Base-by-base conservation (phyloP, 148 eudicot genomes). In the Cornus controversa region DNA sequence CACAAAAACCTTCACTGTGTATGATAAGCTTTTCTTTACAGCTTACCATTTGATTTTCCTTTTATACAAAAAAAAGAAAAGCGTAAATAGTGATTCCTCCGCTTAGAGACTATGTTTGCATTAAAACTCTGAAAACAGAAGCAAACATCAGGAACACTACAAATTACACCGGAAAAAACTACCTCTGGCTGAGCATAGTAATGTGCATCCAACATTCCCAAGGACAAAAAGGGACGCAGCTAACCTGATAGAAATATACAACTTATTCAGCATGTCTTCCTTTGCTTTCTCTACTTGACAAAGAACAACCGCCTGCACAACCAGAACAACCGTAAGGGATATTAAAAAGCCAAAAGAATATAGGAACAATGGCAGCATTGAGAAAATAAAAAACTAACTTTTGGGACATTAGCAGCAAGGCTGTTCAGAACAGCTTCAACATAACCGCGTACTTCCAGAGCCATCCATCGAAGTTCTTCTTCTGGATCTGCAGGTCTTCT, bases 241-340 rank as follows among this genome's bases (percentile, higher is more conserved):
- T 79, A 74, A 94, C 96, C 98, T 94, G 81, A 94, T 75, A 64
- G 97, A 89, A 84, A 94, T 94, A 85, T 94, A 94, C 85, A 92
- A 73, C 81, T 90, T 92, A 78, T 91, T 94, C 74, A 94, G 97
- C 98, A 94, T 94, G 82, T 94, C 98, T 86, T 94, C 98, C 73
- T 94, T 94, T 22, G 98, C 97, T 82, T 92, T 94, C 90, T 94
- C 98, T 69, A 94, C 98, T 90, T 94, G 98, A 81, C 98, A 94
- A 79, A 94, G 92, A 80, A 92, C 97, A 79, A 94, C 97, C 25
- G 98, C 98, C 98, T 94, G 87, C 69, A 77, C 66, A 84, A 79
- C 68, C 66, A 81, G 70, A 74, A 66, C 29, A 75, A 73, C 13
- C 10, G 15, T 54, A 54, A 54, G 15, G 62, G 5, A 54, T 54